Evolutionary conservation across 768 basidiomycete species (phyloP).

Genomic region (Tephrocybe rancida): DNA sequence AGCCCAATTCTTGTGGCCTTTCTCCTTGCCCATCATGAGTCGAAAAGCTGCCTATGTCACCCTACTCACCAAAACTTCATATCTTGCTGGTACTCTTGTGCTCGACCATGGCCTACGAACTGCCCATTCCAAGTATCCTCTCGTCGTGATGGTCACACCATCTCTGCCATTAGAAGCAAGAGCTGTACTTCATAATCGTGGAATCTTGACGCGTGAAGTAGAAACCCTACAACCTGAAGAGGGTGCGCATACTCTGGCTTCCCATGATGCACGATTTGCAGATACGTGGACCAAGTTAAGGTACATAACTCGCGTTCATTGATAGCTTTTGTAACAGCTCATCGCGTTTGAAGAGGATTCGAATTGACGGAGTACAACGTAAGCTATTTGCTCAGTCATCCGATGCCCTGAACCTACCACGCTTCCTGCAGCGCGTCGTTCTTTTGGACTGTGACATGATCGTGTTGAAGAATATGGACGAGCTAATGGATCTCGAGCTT

Average conservation of each 20-base stretch:
- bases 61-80: conserved; percentile 73
- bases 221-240: conserved; percentile 55
- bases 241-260: conserved; percentile 40
- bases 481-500: conserved; percentile 61
- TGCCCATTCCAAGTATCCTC: conserved; percentile 67
- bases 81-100: conserved; percentile 66
- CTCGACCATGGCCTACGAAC: conserved; percentile 55
- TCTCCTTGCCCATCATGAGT: conserved; percentile 27
- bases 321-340: not conserved
- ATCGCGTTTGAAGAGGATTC: conserved; percentile 46
- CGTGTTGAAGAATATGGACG: conserved; percentile 81
- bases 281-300: conserved; percentile 78
- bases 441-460: conserved; percentile 92
- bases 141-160: conserved; percentile 77
- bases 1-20: not conserved
- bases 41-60: conserved; percentile 69
- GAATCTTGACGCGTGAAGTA: conserved; percentile 61
- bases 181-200: conserved; percentile 51
- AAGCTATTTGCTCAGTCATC: conserved; percentile 22
- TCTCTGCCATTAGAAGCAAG: conserved; percentile 52
- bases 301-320: conserved; percentile 23
- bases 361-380: conserved; percentile 72
- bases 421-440: conserved; percentile 61
- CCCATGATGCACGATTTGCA: conserved; percentile 54
- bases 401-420: not conserved